Evolutionary conservation across 2,329 filamentous ascomycete species (phyloP), one percentile per base, ranked within the genome.

Genomic region (Bisporella sp.): DNA sequence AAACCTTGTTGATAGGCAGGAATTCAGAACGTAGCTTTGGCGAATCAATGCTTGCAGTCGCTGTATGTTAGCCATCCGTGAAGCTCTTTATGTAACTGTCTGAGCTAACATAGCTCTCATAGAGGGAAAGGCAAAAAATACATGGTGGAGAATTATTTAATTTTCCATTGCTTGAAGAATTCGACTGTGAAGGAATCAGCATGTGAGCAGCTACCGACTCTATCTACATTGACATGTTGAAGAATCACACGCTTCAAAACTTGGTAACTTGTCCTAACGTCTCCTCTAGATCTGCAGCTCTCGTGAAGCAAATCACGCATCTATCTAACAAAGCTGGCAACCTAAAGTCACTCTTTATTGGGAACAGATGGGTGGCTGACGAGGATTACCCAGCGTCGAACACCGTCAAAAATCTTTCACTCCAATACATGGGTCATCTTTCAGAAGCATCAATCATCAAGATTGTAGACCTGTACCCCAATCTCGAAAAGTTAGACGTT

Each of bases 151-250:
- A 48, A 6, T 7, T 45, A 4, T 37, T 45, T 35, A 31, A 43
- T 5, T 49, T 64, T 31, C 62, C 64, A 11, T 39, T 60, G 5
- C 56, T 66, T 12, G 61, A 62, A 42, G 59, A 50, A 5, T 60
- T 66, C 30, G 52, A 49, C 13, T 62, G 59, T 42, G 30, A 56
- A 3, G 35, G 31, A 6, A 63, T 59, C 5, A n/a, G 30, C 8
- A 37, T 37, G 35, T 37, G 4, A 37, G 35, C n/a, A 21, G 21
- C 3, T 21, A 21, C 21, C 21, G 21, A 21, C 21, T 21, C 21
- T 21, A 21, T 21, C 21, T 21, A 21, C 21, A 21, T 21, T 21
- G 21, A 21, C 21, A 3, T 21, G 21, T 21, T 21, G 21, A 21
- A 21, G 21, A 21, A 21, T 21, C 3, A 21, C 21, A 21, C 21